Percentiles rank a stretch among this genome's conserved stretches.
Evolutionary conservation across 495 filamentous ascomycete genomes (phyloP).

Genomic region (Pyrenopolyporus hunteri): DNA sequence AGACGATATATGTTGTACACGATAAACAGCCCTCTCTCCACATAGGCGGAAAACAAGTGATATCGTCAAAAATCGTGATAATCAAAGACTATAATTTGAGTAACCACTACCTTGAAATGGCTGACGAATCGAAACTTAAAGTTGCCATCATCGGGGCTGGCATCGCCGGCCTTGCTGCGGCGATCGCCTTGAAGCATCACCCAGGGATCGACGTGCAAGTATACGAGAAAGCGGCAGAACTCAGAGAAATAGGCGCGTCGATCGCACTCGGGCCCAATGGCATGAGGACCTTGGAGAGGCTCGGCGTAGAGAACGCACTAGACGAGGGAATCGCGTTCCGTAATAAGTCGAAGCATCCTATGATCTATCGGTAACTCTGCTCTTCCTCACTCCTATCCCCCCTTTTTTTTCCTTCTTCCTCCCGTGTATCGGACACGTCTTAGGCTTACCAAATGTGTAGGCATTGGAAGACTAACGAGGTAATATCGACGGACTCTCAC

Average conservation of each 20-base stretch:
- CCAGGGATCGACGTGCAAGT: constrained; percentile 50
- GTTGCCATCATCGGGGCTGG: constrained; percentile 56
- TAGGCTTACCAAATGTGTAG: constrained; percentile 10
- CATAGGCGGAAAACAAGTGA: background rate
- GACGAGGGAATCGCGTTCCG: constrained; percentile 49
- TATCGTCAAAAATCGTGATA: no score
- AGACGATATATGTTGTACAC: constrained; percentile 2
- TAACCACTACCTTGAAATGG: background rate
- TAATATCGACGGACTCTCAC: constrained; percentile 50
- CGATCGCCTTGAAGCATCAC: constrained; percentile 49
- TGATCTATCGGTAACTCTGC: constrained; percentile 42
- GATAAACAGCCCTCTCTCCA: background rate
- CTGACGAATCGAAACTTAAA: constrained; percentile 35
- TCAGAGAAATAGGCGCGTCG: constrained; percentile 56
- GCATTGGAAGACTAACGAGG: constrained; percentile 50
- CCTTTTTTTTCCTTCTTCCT: no score
- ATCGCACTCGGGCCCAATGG: constrained; percentile 60
- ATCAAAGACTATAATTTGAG: no score
- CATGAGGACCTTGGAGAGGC: constrained; percentile 54
- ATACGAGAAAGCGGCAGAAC: constrained; percentile 54
- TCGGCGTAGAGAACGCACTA: constrained; percentile 51
- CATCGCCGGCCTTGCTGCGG: constrained; percentile 55
- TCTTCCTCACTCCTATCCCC: background rate
- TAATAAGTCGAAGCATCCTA: constrained; percentile 43
- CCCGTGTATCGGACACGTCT: no score